A percentile compares a stretch with the other conserved stretches of the same genome.
These are phyloP conservation scores for Pseudogymnoascus sp. DNA, from an alignment of 2,329 filamentous ascomycete genomes.

Conservation along the genomic window DNA sequence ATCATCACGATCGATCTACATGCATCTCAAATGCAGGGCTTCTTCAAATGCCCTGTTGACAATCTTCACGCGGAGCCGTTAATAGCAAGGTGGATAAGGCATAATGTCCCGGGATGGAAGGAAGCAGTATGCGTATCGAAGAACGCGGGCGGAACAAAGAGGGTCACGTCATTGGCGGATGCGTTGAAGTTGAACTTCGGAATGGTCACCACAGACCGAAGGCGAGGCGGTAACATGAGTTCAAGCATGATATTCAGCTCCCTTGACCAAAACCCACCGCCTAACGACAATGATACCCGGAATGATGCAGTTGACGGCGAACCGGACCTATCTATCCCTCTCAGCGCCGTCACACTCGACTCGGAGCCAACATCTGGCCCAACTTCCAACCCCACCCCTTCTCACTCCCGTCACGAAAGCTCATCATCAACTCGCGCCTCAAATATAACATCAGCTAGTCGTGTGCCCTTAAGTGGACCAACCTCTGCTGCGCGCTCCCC, in stretches of 20 bases:
- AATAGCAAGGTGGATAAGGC: conserved; percentile 89
- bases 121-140: conserved; percentile 96
- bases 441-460: conserved; percentile 20
- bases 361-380: conserved; percentile 1
- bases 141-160: conserved; percentile 94
- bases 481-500: conserved; percentile 19
- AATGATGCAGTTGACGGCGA: not conserved
- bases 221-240: conserved; percentile 59
- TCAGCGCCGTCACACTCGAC: not conserved
- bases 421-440: conserved; percentile 20
- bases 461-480: conserved; percentile 17
- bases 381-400: conserved; percentile 16
- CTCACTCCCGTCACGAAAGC: conserved; percentile 23
- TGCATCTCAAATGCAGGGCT: conserved; percentile 98
- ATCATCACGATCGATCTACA: conserved; percentile 97
- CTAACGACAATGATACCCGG: not conserved
- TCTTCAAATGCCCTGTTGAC: conserved; percentile 96
- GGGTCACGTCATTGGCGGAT: conserved; percentile 92
- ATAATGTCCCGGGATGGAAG: conserved; percentile 80
- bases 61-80: conserved; percentile 95
- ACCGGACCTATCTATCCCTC: not conserved
- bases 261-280: not conserved
- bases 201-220: conserved; percentile 82
- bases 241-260: conserved; percentile 60
- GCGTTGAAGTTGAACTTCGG: conserved; percentile 96